Conservation (phyloP, 1,139 yeast genomes). For the Scheffersomyces parashehatae region DNA sequence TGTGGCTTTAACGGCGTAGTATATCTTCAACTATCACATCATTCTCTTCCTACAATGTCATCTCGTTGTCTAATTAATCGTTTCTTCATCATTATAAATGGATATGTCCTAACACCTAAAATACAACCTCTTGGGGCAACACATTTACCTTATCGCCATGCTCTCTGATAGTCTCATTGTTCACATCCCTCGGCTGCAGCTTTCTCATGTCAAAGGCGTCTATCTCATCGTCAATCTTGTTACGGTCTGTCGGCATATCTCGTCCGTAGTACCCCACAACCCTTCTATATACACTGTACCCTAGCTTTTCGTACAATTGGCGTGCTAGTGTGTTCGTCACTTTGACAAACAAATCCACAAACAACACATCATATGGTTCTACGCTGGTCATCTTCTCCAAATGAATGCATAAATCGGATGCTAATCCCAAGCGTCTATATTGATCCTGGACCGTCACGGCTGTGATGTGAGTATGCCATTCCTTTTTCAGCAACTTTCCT, state of each 20-base stretch:
- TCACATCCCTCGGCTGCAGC: slow-evolving; percentile 56
- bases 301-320: slow-evolving; percentile 78
- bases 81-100: no score
- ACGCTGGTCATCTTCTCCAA: slow-evolving; percentile 69
- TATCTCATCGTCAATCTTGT: slow-evolving; percentile 55
- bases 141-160: slow-evolving; percentile 62
- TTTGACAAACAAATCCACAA: slow-evolving; percentile 88
- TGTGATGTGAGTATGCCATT: slow-evolving; percentile 97
- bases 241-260: slow-evolving; percentile 46
- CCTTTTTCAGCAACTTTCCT: slow-evolving; percentile 62
- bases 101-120: slow-evolving; percentile 20
- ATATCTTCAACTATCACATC: no score
- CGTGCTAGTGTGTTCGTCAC: slow-evolving; percentile 81
- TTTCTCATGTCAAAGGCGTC: slow-evolving; percentile 92
- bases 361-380: slow-evolving; percentile 71
- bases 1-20: no score
- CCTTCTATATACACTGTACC: slow-evolving; percentile 80
- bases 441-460: slow-evolving; percentile 89
- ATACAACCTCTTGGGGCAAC: slow-evolving; percentile 61
- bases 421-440: slow-evolving; percentile 83
- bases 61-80: no score
- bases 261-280: slow-evolving; percentile 87
- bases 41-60: no score
- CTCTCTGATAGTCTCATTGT: slow-evolving; percentile 50
- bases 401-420: slow-evolving; percentile 72